Percentiles rank a stretch among this genome's conserved stretches.
phyloP scores from a whole-genome alignment of 345 rosid species.

The Lenwebbia sp. region DNA sequence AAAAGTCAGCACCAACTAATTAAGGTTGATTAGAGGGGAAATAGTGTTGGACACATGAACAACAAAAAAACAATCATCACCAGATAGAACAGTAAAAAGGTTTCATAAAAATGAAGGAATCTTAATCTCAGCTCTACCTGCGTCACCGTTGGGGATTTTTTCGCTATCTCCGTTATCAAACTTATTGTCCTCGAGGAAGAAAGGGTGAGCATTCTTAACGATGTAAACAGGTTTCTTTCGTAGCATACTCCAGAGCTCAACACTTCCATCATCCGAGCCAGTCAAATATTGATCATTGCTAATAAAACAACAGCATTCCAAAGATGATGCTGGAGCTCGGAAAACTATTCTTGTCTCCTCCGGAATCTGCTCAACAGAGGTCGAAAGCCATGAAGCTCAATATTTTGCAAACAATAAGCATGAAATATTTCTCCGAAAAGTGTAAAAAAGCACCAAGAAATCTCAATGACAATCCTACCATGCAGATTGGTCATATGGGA shows the following conservation, averaged over 20 bases:
- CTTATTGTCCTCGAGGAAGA: constrained; percentile 7
- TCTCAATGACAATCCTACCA: background rate
- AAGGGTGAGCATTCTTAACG: constrained; percentile 70
- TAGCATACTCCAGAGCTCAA: constrained; percentile 59
- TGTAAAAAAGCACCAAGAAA: background rate
- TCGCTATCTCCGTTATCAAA: constrained; percentile 11
- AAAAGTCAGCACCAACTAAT: background rate
- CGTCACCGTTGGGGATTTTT: constrained; percentile 20
- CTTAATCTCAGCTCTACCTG: constrained; percentile 25
- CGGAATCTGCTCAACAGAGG: constrained; percentile 47
- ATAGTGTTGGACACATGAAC: background rate
- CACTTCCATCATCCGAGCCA: constrained; percentile 93
- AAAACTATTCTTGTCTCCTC: constrained; percentile 59
- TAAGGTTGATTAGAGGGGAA: background rate
- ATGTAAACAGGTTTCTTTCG: constrained; percentile 73
- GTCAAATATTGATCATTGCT: constrained; percentile 73
- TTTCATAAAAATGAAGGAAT: background rate
- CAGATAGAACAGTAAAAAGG: background rate
- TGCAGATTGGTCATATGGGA: background rate
- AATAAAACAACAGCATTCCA: constrained; percentile 90
- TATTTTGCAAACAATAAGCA: background rate
- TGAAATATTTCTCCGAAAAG: background rate
- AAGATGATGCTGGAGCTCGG: constrained; percentile 72
- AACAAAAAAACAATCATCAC: background rate
- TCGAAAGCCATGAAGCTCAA: background rate